phyloP scores from a whole-genome alignment of 768 basidiomycete genomes.

The Lentinula guzmanii region DNA sequence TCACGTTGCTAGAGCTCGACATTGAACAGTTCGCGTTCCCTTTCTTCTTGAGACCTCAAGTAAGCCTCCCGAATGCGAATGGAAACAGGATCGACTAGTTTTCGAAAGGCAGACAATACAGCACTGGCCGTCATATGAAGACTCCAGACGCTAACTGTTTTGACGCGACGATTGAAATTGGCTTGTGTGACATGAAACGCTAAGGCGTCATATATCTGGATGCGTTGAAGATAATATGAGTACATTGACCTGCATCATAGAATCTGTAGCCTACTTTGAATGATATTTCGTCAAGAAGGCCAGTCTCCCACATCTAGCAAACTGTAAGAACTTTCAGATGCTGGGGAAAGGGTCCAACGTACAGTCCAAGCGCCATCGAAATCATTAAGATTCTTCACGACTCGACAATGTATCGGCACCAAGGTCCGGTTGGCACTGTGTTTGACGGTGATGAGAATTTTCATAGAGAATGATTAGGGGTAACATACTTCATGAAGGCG shows the following conservation, averaged over 20 bases:
- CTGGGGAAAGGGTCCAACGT: slow-evolving; percentile 23
- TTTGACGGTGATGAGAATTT: slow-evolving; percentile 8
- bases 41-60: slow-evolving; percentile 3
- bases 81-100: slow-evolving; percentile 66
- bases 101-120: slow-evolving; percentile 73
- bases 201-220: slow-evolving; percentile 81
- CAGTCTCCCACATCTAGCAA: slow-evolving; percentile 88
- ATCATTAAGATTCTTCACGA: slow-evolving; percentile 76
- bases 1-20: not conserved
- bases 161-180: slow-evolving; percentile 84
- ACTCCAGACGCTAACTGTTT: slow-evolving; percentile 90
- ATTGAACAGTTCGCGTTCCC: not conserved
- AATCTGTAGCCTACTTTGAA: slow-evolving; percentile 50
- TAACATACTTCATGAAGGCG: slow-evolving; percentile 91
- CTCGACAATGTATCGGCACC: slow-evolving; percentile 88
- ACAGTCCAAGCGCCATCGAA: slow-evolving; percentile 98
- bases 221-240: not conserved
- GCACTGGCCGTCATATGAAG: slow-evolving; percentile 89
- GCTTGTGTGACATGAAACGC: slow-evolving; percentile 92
- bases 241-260: not conserved
- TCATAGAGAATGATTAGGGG: not conserved
- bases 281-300: slow-evolving; percentile 87
- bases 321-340: slow-evolving; percentile 9
- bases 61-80: slow-evolving; percentile 40
- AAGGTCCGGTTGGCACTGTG: slow-evolving; percentile 86